Base-by-base conservation (phyloP, 352 stramenopile species). In the Nothophytophthora sp. region DNA sequence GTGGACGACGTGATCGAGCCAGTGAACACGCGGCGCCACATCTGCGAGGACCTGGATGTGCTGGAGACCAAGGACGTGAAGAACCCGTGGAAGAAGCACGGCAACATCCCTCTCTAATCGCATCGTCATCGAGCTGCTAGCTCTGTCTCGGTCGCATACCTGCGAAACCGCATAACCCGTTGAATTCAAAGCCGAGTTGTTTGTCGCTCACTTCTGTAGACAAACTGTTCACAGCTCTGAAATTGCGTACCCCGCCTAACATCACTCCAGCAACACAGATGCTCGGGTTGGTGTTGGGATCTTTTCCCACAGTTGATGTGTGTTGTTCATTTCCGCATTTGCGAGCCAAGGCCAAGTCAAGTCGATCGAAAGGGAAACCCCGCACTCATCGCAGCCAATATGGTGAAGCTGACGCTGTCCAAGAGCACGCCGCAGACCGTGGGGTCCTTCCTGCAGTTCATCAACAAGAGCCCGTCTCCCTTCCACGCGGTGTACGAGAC, bases 1-100 rank as follows among this genome's bases (percentile, higher is more conserved):
- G 76, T 99, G 52, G 97, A 99, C 72, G 96, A 99, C 67, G 91
- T 99, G 42, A 98, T 99, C 50, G 92, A 99, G 53, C 97, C 97
- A 35, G 82, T 82, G 35, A 75, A 90, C 43, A 99, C 97, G 40
- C 81, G 97, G 24, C 69, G 76, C 19, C 79, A 96, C 39, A 92
- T 99, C 36, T 99, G 94, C 76, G 93, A 99, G 54, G 96, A 99
- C 67, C 79, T 99, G 19, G 77, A 97, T 36, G 59, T 98, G 22
- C 76, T 99, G 9, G 67, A 92, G 48, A 97, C 66, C 23, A 99
- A 99, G 82, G 83, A 96, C 43, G 65, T 98, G 32, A 67, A 78
- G 47, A 96, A 95, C 45, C 91, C 97, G 46, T 91, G 81, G 60
- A 96, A 97, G 62, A 99, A 99, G 68, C 96, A 99, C 72, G 94